Conservation (phyloP, 371 early-diverging fungal genomes). For the Mucor plumbeus region DNA sequence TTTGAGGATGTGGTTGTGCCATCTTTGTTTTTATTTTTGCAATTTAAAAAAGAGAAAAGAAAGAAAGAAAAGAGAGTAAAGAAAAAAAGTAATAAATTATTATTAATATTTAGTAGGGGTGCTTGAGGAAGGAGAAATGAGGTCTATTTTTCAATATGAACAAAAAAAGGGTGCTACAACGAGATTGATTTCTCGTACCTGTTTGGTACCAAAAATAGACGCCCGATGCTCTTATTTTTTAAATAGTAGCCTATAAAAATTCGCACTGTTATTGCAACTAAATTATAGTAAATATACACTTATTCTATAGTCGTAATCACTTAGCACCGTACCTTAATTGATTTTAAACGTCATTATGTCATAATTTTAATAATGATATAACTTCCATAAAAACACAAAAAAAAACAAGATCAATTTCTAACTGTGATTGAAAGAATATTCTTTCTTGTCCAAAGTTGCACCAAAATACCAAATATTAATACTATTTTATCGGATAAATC, state of each 20-base stretch:
- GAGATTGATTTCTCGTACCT: constrained; percentile 25
- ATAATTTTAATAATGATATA: not conserved
- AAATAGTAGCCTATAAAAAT: constrained; percentile 4
- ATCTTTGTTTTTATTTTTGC: constrained; percentile 10
- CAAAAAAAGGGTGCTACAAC: constrained; percentile 32
- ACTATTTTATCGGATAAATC: not conserved
- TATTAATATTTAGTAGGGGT: constrained; percentile 13
- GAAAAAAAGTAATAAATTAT: not conserved
- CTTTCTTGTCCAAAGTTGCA: constrained; percentile 4
- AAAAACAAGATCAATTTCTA: not conserved
- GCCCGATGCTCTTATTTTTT: constrained; percentile 2
- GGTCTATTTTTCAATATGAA: constrained; percentile 30
- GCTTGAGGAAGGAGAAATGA: constrained; percentile 6
- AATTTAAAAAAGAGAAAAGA: constrained; percentile 19
- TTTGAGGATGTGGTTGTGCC: constrained; percentile 30
- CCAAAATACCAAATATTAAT: not conserved
- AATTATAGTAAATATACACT: not conserved
- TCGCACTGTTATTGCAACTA: not conserved
- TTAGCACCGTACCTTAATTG: constrained; percentile 2
- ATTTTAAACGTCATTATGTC: not conserved
- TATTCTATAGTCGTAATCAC: not conserved
- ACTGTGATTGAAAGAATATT: constrained; percentile 7
- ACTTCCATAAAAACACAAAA: not conserved
- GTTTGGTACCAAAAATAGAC: constrained; percentile 11
- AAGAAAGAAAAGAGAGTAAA: constrained; percentile 8